A percentile compares a stretch with the other conserved stretches of the same genome.
Conservation (phyloP, 2,329 filamentous ascomycete species). For the Dendryphion nanum region DNA sequence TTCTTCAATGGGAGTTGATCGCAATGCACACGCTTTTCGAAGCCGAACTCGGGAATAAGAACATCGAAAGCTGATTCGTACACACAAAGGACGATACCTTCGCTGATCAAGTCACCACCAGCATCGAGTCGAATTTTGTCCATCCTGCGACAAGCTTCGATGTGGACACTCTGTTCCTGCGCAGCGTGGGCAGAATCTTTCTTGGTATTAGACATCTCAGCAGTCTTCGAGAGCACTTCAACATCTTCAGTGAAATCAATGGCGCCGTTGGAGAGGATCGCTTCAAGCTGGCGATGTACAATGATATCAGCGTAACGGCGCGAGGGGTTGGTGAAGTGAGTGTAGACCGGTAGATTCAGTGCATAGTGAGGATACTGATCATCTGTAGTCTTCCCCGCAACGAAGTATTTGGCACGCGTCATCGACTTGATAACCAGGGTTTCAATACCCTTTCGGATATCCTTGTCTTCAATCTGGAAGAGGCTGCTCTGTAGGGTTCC, state of each 20-base stretch:
- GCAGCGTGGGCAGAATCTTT: constrained; percentile 97
- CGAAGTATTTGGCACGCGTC: constrained; percentile 93
- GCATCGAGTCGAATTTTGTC: constrained; percentile 84
- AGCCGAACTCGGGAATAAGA: constrained; percentile 95
- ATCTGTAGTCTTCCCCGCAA: constrained; percentile 74
- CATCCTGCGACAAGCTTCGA: constrained; percentile 95
- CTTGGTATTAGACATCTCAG: constrained; percentile 96
- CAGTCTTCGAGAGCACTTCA: constrained; percentile 84
- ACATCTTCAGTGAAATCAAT: constrained; percentile 87
- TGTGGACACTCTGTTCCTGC: constrained; percentile 98
- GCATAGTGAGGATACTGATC: constrained; percentile 85
- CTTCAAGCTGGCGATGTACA: constrained; percentile 91
- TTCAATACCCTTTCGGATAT: constrained; percentile 96
- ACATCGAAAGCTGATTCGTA: constrained; percentile 99
- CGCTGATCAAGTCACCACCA: constrained; percentile 88
- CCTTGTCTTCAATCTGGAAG: constrained; percentile 85
- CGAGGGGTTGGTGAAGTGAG: constrained; percentile 94
- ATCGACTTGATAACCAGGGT: constrained; percentile 92
- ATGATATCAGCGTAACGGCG: constrained; percentile 93
- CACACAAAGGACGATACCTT: constrained; percentile 93
- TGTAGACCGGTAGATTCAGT: constrained; percentile 89
- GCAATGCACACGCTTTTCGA: constrained; percentile 98
- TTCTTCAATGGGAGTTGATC: constrained; percentile 98
- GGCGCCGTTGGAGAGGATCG: constrained; percentile 75
- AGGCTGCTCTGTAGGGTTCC: constrained; percentile 90